Base-by-base conservation (phyloP, 2,329 filamentous ascomycete species). In the Didymella sp. region DNA sequence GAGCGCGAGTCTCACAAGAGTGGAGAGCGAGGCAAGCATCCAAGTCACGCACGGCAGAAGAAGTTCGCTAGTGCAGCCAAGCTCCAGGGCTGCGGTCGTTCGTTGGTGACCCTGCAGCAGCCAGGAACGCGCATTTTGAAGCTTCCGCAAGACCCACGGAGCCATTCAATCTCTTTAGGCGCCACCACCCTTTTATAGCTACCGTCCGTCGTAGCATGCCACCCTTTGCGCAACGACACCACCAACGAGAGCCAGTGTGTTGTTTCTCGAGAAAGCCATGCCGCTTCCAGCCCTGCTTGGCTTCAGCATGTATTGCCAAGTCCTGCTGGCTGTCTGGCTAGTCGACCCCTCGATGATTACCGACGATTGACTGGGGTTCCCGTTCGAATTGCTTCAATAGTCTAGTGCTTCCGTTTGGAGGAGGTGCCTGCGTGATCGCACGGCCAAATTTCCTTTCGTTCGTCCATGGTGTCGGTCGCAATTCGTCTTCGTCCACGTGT, bases 271-370 rank as follows among this genome's bases (percentile, higher is more conserved):
- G 24, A 25, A 30, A 28, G 24, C 35, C 54, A 47, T 52, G 54
- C 43, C 44, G 38, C 38, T 57, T 52, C 44, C 30, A 51, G 54
- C 54, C 43, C 17, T 47, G 37, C 30, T 42, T 57, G 54, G 48
- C 54, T 57, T 51, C 35, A 15, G 27, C 8, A 13, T 51, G 19
- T 57, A 57, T 52, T 57, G 54, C 54, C 54, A 57, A 57, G 54
- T 30, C 8, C 15, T 33, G 38, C 31, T 37, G 47, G 37, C 54
- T 35, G 37, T 47, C 54, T 33, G 43, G 43, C 54, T 44, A 47
- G 28, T 30, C 17, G 8, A 31, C 30, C 47, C 31, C 41, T 50
- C 27, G 37, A 25, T 30, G 8, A 42, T 33, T 44, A 27, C 22
- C 30, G 37, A 48, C 24, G 38, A 24, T 44, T 31, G 54, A 48